Evolutionary conservation across 148 eudicot genomes (phyloP), one percentile per base, ranked within the genome.

Genomic region (Cornus controversa): DNA sequence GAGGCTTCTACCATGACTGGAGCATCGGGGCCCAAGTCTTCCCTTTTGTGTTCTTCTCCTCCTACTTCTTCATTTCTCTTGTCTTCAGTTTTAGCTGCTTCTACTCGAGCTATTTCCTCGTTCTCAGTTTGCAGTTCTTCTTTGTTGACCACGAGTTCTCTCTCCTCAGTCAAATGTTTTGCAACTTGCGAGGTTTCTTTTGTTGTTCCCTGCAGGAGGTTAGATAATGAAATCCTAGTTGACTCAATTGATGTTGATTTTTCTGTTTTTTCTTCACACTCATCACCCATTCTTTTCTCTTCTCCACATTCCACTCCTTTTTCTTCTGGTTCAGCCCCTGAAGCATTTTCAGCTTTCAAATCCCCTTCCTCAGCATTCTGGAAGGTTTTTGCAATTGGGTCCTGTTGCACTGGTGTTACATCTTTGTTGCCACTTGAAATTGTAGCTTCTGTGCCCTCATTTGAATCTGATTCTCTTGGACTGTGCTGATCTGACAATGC

Each of bases 1-100:
- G 82, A 53, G 27, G 85, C 79, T 45, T 87, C 92, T 64, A 84
- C 82, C 77, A 80, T 81, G 68, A 84, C 83, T 18, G 91, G 91
- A 15, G 82, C 80, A 72, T 84, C 86, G 13, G 81, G 79, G 58
- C 85, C 82, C 23, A 76, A 78, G 57, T 81, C 89, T 77, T 37
- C 72, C 36, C 26, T 50, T 72, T 76, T 77, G 47, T 82, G 73
- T 50, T 82, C 89, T 34, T 77, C 76, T 75, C 67, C 78, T 72
- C 82, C 86, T 67, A 75, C 85, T 54, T 83, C 83, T 69, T 80
- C 85, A 70, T 78, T 80, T 24, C 71, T 77, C 72, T 64, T 70
- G 75, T 79, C 83, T 37, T 81, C 85, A 25, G 76, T 24, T 78
- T 79, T 81, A 72, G 69, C 71, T 80, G 60, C 79, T 66, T 34